Percentiles rank a stretch among this genome's conserved stretches.
Evolutionary conservation across 305 asterid species (phyloP).

Genomic region (Rubia tinctorum): DNA sequence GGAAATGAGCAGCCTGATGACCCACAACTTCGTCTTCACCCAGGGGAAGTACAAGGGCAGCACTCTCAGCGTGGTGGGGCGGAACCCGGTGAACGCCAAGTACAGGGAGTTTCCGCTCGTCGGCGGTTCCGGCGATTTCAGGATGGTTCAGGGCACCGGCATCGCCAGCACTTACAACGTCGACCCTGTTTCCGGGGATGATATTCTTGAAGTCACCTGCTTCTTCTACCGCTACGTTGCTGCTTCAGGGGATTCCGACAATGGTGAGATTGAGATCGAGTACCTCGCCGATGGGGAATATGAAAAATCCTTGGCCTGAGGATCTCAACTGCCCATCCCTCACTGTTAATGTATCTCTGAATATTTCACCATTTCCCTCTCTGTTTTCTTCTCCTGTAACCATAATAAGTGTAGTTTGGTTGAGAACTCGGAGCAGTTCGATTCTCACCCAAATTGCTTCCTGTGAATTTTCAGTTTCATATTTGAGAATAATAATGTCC

Average conservation of each 20-base stretch:
- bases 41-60: slow-evolving; percentile 22
- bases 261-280: neutral
- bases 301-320: neutral
- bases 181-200: slow-evolving; percentile 16
- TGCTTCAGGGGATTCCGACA: neutral
- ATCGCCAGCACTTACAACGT: slow-evolving; percentile 13
- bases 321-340: neutral
- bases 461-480: neutral
- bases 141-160: slow-evolving; percentile 27
- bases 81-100: slow-evolving; percentile 5
- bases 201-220: slow-evolving; percentile 22
- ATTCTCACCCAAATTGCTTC: neutral
- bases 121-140: slow-evolving; percentile 27
- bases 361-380: neutral
- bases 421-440: neutral
- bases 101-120: slow-evolving; percentile 23
- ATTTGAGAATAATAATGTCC: neutral
- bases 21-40: slow-evolving; percentile 19
- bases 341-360: neutral
- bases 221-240: neutral
- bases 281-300: neutral
- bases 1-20: slow-evolving; percentile 18
- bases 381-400: neutral
- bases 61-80: slow-evolving; percentile 20
- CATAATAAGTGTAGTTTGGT: neutral